Base-by-base conservation (phyloP, 306 rosid species). In the Chamaecrista fasciculata region DNA sequence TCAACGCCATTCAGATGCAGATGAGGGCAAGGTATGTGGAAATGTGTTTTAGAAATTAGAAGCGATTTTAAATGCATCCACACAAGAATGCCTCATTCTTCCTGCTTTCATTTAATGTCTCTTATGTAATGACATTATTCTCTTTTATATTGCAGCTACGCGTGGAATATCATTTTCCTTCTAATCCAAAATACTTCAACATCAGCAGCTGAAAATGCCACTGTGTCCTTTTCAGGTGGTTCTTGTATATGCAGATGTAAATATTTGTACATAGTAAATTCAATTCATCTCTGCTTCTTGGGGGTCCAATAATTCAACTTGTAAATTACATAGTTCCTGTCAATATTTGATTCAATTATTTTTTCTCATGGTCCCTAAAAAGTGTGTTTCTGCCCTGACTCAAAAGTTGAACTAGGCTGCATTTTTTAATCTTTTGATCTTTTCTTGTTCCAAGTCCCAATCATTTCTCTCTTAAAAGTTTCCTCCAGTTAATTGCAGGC, bases 1-100 rank as follows among this genome's bases (percentile, higher is more conserved):
- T 53, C 97, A 89, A 66, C 91, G 97, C 23, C 94, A 89, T 80
- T 83, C 88, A 1, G 97, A 91, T 83, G 69, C 94, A 21, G 97
- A 91, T 74, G 97, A 86, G 48, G 97, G 97, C 69, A 85, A 86
- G 94, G 96, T 89, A 81, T 71, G 83, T 36, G 28, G 11, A 48
- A 48, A 44, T 26, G 34, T 61, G 34, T 61, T 26, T 50, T 16
- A 61, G 42, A 48, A 31, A 16, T 50, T 16, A 61, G 42, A 48
- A 31, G 20, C 59, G 36, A 34, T 44, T 43, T 67, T 33, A 37
- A 19, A 53, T 60, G 31, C 72, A 60, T 76, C 40, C 64, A 46
- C 46, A 46, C 60, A 67, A 48, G 37, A 16, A 43, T 57, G 10
- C 19, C 39, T 36, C 6, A 2, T 51, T 16, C 14, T 36, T n/a